Conservation (phyloP, 805 yeast genomes). For the Ogataea ramenticola region DNA sequence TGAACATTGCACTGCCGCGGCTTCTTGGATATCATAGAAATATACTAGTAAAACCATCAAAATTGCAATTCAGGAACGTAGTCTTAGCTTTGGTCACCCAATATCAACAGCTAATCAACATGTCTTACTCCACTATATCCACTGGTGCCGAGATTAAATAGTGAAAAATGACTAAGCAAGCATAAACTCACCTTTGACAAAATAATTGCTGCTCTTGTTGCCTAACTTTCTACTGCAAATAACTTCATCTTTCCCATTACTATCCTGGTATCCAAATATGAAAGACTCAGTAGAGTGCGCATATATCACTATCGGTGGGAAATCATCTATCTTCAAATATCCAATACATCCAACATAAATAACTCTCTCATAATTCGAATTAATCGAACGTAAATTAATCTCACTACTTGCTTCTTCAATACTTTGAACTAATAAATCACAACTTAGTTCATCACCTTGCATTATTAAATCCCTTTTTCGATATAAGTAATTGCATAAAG, state of each 20-base stretch:
- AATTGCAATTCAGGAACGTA: no score
- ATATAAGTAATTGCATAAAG: constrained; percentile 15
- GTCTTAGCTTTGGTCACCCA: no score
- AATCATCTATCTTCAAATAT: constrained; percentile 1
- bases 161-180: no score
- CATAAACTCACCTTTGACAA: not conserved
- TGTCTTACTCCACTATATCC: no score
- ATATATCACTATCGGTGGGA: constrained; percentile 8
- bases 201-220: not conserved
- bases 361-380: constrained; percentile 3
- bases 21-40: no score
- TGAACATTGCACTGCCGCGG: no score
- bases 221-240: not conserved
- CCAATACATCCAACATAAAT: constrained; percentile 23
- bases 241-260: not conserved
- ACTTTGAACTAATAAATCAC: constrained; percentile 13
- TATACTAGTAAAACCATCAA: no score
- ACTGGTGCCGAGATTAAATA: not conserved
- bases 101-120: no score
- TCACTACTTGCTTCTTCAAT: constrained; percentile 5
- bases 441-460: constrained; percentile 4
- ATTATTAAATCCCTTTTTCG: not conserved
- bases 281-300: constrained; percentile 22
- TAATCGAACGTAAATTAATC: constrained; percentile 14
- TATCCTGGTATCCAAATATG: constrained; percentile 10